A percentile compares a stretch with the other conserved stretches of the same genome.
Conservation (phyloP, 2,329 filamentous ascomycete species). For the Raffaelea ambrosiae region DNA sequence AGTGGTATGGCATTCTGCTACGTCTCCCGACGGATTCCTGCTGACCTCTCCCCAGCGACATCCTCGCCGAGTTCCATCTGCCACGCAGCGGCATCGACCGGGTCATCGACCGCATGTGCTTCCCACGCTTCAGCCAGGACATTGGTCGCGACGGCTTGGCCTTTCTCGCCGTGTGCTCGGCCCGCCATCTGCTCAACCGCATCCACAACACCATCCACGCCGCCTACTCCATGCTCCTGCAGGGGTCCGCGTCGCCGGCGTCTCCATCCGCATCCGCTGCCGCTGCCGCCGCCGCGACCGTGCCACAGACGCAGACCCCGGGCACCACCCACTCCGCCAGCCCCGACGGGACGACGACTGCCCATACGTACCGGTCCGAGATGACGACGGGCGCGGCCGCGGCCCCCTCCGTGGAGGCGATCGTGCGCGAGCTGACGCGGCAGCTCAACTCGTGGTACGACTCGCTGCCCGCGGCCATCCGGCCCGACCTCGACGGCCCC, state of each 20-base stretch:
- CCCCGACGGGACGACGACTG: no score
- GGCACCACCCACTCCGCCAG: no score
- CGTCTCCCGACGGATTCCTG: no score
- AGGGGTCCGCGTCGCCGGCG: no score
- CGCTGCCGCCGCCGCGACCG: no score
- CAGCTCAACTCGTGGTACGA: conserved; percentile 19
- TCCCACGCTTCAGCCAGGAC: conserved; percentile 14
- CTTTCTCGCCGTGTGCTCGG: conserved; percentile 14
- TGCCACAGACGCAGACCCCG: no score
- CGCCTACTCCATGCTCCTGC: background rate
- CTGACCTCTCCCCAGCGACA: conserved; percentile 11
- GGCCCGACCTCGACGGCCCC: conserved; percentile 12
- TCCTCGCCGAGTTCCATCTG: conserved; percentile 16
- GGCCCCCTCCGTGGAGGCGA: conserved; percentile 12
- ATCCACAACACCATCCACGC: conserved; percentile 17
- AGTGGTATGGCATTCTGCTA: conserved; percentile 11
- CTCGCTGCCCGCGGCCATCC: conserved; percentile 15
- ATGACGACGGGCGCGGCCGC: background rate
- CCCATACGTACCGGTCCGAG: conserved; percentile 6
- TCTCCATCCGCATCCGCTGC: no score
- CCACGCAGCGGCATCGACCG: conserved; percentile 18
- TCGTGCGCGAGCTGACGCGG: conserved; percentile 14
- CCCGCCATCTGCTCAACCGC: conserved; percentile 16
- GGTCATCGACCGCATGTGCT: conserved; percentile 16
- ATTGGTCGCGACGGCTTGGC: conserved; percentile 11